Base-by-base conservation (phyloP, 257 asterid genomes). In the Thymus quinquecostatus region DNA sequence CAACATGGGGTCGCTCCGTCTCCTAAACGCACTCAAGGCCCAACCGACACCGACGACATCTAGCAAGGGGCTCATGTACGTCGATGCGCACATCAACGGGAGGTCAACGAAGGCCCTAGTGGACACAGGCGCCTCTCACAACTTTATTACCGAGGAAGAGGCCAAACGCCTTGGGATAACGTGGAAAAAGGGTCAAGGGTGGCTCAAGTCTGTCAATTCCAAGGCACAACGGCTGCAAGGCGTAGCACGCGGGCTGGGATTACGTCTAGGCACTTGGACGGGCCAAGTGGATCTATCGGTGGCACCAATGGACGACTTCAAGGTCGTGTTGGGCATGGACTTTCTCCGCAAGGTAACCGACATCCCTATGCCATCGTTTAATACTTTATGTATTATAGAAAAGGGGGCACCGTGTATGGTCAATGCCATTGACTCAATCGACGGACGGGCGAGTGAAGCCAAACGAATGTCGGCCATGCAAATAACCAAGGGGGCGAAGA, bases 231-330 rank as follows among this genome's bases (percentile, higher is more conserved):
- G 28, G 28, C 4, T 51, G 28, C 14, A 53, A 1, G 59, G 59
- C 33, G 10, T 53, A n/a, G 32, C 6, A 21, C 32, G 59, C 2
- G 33, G 10, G 5, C 33, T 14, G 32, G 32, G 21, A 8, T 32
- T 53, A 8, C 9, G 59, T 5, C 9, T 53, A 14, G 59, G 32
- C 59, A 14, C 33, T 21, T 53, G 32, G 59, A 53, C 8, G 32
- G 59, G 59, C 32, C 32, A 53, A 14, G 59, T 53, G 59, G 32
- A 53, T 1, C 14, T 53, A 14, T n/a, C 59, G 4, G 59, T 53
- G 10, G 59, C 59, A 53, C 59, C 32, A 10, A 53, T 53, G 59
- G 59, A 51, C 7, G 29, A 51, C 57, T 53, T 53, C 59, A 14
- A 53, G 10, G 33, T 21, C 9, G 33, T 53, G 5, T 10, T 14